phyloP scores from a whole-genome alignment of 2,329 filamentous ascomycete genomes.

The Phialophora expanda region DNA sequence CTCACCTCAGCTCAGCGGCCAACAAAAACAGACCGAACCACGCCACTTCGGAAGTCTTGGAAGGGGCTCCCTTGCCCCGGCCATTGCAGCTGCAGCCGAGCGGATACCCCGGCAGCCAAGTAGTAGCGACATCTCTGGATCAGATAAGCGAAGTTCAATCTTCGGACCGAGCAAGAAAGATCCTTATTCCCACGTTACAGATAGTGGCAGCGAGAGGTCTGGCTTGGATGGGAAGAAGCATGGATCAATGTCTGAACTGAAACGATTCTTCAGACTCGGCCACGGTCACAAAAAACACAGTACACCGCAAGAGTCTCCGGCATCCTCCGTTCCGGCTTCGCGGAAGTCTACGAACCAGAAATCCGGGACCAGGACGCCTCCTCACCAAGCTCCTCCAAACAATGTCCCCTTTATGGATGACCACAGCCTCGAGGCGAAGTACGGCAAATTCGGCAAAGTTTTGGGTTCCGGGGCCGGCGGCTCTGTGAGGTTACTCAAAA shows the following conservation, averaged over 20 bases:
- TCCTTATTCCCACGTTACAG: constrained; percentile 54
- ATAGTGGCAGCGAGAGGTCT: constrained; percentile 44
- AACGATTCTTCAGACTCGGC: constrained; percentile 91
- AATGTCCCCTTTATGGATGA: constrained; percentile 89
- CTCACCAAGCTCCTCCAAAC: constrained; percentile 57
- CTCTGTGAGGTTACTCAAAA: constrained; percentile 91
- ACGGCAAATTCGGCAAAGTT: constrained; percentile 93
- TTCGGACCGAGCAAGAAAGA: constrained; percentile 60
- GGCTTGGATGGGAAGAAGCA: constrained; percentile 59
- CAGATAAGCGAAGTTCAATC: constrained; percentile 59
- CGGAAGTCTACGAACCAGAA: constrained; percentile 62
- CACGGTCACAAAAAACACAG: constrained; percentile 65
- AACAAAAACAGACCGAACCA: constrained; percentile 23
- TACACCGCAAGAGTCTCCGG: constrained; percentile 62
- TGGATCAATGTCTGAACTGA: constrained; percentile 90
- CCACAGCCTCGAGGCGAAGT: constrained; percentile 86
- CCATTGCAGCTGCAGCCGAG: constrained; percentile 40
- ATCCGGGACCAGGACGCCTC: constrained; percentile 57
- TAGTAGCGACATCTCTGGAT: constrained; percentile 47
- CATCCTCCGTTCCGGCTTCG: constrained; percentile 56
- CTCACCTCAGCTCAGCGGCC: constrained; percentile 52
- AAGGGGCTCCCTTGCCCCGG: constrained; percentile 38
- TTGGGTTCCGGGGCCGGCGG: constrained; percentile 93
- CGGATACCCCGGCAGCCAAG: constrained; percentile 55
- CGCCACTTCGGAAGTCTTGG: constrained; percentile 40